Percentiles rank a stretch among this genome's conserved stretches.
phyloP scores from a whole-genome alignment of 1,284 basidiomycete species.

The Cystobasidium sp. region DNA sequence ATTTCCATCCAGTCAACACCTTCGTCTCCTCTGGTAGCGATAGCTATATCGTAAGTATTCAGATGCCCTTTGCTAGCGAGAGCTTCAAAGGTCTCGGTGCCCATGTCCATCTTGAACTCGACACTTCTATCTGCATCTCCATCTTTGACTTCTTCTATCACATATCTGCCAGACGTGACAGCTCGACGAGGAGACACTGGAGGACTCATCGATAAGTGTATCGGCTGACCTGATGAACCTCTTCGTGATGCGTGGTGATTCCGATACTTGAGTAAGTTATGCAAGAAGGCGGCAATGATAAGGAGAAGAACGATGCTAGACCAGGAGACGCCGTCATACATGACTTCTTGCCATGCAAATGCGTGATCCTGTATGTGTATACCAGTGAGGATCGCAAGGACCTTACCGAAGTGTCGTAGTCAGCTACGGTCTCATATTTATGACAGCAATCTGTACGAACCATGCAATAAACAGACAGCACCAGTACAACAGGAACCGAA shows the following conservation, averaged over 20 bases:
- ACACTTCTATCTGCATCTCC: too few relatives aligned
- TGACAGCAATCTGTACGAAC: neutral
- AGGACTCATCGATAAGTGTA: neutral
- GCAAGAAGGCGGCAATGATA: neutral
- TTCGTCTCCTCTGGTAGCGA: too few relatives aligned
- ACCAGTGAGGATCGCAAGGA: constrained; percentile 6
- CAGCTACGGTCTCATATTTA: neutral
- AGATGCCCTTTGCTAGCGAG: too few relatives aligned
- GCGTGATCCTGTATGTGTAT: constrained; percentile 5
- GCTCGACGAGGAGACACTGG: neutral
- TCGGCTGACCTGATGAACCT: neutral
- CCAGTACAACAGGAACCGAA: neutral
- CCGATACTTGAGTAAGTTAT: constrained; percentile 4
- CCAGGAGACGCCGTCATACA: constrained; percentile 7
- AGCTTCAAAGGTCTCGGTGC: too few relatives aligned
- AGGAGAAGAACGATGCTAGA: neutral
- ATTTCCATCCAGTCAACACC: too few relatives aligned
- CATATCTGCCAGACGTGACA: too few relatives aligned
- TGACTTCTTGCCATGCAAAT: neutral
- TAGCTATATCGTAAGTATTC: too few relatives aligned
- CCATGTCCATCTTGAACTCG: too few relatives aligned
- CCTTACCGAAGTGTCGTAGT: neutral
- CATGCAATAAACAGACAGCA: constrained; percentile 5
- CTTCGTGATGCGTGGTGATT: neutral
- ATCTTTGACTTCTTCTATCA: too few relatives aligned